Base-by-base conservation (phyloP, 2,329 filamentous ascomycete genomes). In the Colletotrichum tabaci region DNA sequence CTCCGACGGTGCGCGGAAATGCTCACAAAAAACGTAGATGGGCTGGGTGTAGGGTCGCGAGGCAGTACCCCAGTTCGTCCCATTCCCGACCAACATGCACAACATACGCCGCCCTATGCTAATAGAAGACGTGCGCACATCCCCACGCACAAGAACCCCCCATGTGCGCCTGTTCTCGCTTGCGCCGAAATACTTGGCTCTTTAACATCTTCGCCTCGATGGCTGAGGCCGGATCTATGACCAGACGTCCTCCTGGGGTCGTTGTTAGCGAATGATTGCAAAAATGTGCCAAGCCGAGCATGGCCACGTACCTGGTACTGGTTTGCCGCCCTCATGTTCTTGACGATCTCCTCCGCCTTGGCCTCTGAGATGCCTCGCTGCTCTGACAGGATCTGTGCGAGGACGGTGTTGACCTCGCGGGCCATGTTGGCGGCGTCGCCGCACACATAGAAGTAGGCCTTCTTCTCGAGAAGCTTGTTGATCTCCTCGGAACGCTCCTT, bases 401-500 rank as follows among this genome's bases (percentile, higher is more conserved):
- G 87, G n/a, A 94, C 90, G 30, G 92, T 87, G 81, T 97, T 98
- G 78, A 98, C 95, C 81, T 97, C 95, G 69, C 95, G 92, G 57
- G 95, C 95, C 95, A 98, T 98, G 85, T 98, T 95, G 67, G 96
- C 94, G 0, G 97, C 97, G 80, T 99, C 96, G 84, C 96, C 96
- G 78, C 97, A 99, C 70, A 99, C 96, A 82, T 99, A 99, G 82
- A 99, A 95, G 84, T 96, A 98, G 6, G 94, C 96, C 81, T 95
- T 93, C 82, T 95, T 87, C 76, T 93, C 87, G 12, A 99, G 87
- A 1, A 99, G 90, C 75, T 96, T 91, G 83, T 97, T 96, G 84
- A 99, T 88, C 77, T 98, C 91, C 77, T 93, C 89, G 71, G 93
- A 91, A 61, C 91, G 88, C 82, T 98, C 94, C 84, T 93, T 92